Conservation (phyloP, 257 asterid genomes). For the Henckelia pumila region DNA sequence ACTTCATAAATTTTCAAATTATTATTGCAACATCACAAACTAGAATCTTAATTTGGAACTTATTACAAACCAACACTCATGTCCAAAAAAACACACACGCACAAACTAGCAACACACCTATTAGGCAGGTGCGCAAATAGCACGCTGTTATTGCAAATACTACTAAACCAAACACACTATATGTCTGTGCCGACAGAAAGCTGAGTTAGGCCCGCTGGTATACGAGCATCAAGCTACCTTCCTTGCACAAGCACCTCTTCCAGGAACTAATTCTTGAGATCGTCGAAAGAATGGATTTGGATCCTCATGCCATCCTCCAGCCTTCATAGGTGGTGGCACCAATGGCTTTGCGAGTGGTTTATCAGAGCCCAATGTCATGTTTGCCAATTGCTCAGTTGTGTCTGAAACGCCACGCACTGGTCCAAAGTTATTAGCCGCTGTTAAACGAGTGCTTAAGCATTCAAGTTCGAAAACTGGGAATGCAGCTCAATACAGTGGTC, state of each 20-base stretch:
- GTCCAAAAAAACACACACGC: too few species aligned
- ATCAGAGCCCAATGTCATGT: conserved; percentile 44
- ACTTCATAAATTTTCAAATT: background rate
- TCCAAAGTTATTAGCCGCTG: conserved; percentile 22
- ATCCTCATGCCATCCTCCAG: conserved; percentile 73
- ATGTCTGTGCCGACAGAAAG: background rate
- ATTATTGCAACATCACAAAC: background rate
- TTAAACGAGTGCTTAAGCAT: background rate
- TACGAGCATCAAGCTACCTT: conserved; percentile 39
- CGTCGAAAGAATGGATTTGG: conserved; percentile 48
- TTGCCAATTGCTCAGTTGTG: conserved; percentile 50
- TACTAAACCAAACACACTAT: background rate
- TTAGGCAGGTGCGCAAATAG: too few species aligned
- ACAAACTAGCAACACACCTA: too few species aligned
- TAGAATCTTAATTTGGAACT: background rate
- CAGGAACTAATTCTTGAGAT: conserved; percentile 55
- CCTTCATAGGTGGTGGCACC: conserved; percentile 67
- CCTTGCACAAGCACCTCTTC: conserved; percentile 44
- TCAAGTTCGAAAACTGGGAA: background rate
- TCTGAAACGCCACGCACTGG: conserved; percentile 43
- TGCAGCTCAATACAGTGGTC: background rate
- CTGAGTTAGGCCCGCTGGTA: background rate
- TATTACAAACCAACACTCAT: background rate
- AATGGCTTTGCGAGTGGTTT: conserved; percentile 39
- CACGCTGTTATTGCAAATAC: background rate